Conservation (phyloP, 495 filamentous ascomycete genomes). For the Hypoxylon lienhwacheense region DNA sequence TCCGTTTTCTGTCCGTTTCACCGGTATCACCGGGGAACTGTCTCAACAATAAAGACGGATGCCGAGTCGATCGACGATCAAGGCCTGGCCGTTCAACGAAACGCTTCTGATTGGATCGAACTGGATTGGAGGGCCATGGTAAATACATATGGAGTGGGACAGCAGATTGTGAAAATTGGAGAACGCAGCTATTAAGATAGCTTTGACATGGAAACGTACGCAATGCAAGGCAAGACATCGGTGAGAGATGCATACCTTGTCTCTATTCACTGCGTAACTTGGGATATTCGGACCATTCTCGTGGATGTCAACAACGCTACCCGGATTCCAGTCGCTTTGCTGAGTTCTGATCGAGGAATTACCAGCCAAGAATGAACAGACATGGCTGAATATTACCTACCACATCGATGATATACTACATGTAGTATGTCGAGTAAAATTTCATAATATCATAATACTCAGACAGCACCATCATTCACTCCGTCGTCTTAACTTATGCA, state of each 20-base stretch:
- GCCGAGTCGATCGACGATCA: slow-evolving; percentile 25
- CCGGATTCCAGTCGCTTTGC: background rate
- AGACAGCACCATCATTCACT: too few species aligned
- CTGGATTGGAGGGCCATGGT: slow-evolving; percentile 34
- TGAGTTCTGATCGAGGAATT: background rate
- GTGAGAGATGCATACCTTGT: background rate
- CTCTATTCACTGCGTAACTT: background rate
- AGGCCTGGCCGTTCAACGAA: slow-evolving; percentile 27
- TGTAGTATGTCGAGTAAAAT: too few species aligned
- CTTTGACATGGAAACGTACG: background rate
- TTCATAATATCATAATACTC: too few species aligned
- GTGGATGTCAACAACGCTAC: background rate
- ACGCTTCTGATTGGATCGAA: slow-evolving; percentile 28
- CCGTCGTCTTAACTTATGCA: too few species aligned
- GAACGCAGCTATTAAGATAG: slow-evolving; percentile 21
- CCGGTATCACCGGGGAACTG: slow-evolving; percentile 28
- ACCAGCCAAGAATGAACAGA: background rate
- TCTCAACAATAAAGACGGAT: slow-evolving; percentile 10
- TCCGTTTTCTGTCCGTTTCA: slow-evolving; percentile 39
- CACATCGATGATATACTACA: too few species aligned
- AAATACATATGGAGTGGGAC: slow-evolving; percentile 11
- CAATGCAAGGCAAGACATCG: slow-evolving; percentile 1
- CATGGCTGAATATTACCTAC: too few species aligned
- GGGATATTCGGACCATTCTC: background rate
- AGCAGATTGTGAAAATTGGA: slow-evolving; percentile 29